These are phyloP conservation scores for Pilobolus umbonatus DNA, from an alignment of 192 early-diverging fungal genomes.

Conservation along the genomic window DNA sequence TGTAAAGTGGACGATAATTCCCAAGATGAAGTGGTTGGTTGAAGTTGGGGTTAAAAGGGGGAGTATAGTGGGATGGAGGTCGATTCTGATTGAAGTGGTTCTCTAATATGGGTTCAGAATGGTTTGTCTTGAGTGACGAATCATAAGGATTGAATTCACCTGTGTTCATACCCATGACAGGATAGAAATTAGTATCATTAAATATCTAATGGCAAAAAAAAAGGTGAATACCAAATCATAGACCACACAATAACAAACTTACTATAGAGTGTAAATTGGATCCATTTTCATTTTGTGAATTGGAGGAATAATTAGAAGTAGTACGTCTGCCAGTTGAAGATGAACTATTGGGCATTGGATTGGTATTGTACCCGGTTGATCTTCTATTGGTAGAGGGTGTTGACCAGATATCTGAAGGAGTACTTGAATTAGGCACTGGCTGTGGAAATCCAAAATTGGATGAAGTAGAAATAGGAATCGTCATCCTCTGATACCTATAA, in stretches of 20 bases:
- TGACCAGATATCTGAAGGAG: conserved; percentile 7
- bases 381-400: conserved; percentile 1
- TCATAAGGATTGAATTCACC: conserved; percentile 7
- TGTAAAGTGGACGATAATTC: no score
- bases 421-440: not conserved
- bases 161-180: not conserved
- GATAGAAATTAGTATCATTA: conserved; percentile 9
- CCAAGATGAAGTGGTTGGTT: not conserved
- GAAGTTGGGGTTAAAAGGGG: not conserved
- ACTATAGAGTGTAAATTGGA: no score
- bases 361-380: not conserved
- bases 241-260: not conserved
- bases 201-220: not conserved
- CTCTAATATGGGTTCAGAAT: conserved; percentile 7
- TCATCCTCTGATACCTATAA: conserved; percentile 9
- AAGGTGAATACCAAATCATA: not conserved
- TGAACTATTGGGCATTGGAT: not conserved
- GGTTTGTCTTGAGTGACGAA: not conserved
- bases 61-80: not conserved
- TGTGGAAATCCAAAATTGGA: not conserved
- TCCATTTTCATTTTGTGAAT: not conserved
- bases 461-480: not conserved
- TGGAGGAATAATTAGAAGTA: not conserved
- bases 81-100: conserved; percentile 1
- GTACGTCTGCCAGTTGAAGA: not conserved